Base-by-base conservation (phyloP, 2,329 filamentous ascomycete species). In the Penicillium olsonii region DNA sequence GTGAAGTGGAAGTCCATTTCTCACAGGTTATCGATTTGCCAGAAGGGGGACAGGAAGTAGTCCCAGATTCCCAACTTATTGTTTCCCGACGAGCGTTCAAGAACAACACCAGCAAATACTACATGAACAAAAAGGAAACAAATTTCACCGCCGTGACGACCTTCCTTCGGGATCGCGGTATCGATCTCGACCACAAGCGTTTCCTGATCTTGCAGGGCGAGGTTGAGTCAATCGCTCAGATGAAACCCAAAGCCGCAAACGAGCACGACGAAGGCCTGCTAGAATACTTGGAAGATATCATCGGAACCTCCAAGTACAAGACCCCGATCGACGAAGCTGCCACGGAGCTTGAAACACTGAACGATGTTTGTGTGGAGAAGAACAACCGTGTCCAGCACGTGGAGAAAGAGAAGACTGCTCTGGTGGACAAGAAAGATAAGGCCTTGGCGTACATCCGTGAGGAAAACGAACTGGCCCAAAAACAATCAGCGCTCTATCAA, bases 241-340 rank as follows among this genome's bases (percentile, higher is more conserved):
- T 99, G 94, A 99, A 99, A 73, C 81, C 95, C 15, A 99, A 99
- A 71, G 94, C 95, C 4, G 86, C 82, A 35, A 92, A 90, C 61
- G 94, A 99, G 69, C 92, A 97, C 65, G 94, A 99, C 53, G 94
- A 99, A 64, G 94, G 94, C 11, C 81, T 99, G 3, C 79, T 99
- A 15, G 94, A 99, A 70, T 99, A 99, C 57, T 83, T 99, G 0
- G 94, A 99, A 69, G 94, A 99, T 65, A 99, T 99, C 54, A 97
- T 99, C 62, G 94, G 95, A 55, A 99, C 94, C 0, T 97, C 94
- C 5, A 96, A 96, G 69, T 99, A 99, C 77, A 99, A 99, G 75
- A 83, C 88, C 0, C 92, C 94, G 0, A 99, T 99, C 55, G 94
- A 99, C 61, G 94, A 99, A 73, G 87, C 92, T 0, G 92, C 91